phyloP scores from a whole-genome alignment of 495 filamentous ascomycete species.

The Penicillium atrosanguineum region DNA sequence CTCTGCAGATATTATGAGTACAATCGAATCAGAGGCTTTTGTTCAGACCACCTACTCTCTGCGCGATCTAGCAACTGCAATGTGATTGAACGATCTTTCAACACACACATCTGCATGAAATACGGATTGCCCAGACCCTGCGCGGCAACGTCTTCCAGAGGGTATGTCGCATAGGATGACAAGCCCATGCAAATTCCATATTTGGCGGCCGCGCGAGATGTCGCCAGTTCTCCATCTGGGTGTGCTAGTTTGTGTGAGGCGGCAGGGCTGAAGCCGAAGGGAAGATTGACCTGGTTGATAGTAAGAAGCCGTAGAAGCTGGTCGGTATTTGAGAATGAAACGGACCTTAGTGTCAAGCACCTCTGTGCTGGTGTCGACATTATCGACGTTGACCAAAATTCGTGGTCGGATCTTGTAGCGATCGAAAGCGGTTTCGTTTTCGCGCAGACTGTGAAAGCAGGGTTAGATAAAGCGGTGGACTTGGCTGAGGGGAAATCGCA shows the following conservation, averaged over 20 bases:
- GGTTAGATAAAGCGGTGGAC: background rate
- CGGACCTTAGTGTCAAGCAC: conserved; percentile 41
- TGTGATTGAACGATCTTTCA: conserved; percentile 85
- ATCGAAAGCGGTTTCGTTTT: conserved; percentile 51
- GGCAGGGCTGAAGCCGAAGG: conserved; percentile 86
- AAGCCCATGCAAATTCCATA: conserved; percentile 63
- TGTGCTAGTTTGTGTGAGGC: conserved; percentile 84
- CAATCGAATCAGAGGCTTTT: background rate
- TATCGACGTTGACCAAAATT: conserved; percentile 52
- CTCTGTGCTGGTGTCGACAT: conserved; percentile 45
- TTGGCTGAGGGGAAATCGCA: conserved; percentile 1
- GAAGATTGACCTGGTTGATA: conserved; percentile 59
- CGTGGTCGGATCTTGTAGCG: conserved; percentile 55
- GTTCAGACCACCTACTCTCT: conserved; percentile 45
- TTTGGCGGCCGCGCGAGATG: conserved; percentile 74
- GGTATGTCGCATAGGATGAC: conserved; percentile 51
- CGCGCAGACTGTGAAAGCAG: conserved; percentile 33
- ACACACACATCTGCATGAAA: conserved; percentile 82
- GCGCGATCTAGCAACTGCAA: conserved; percentile 82
- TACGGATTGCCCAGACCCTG: conserved; percentile 43
- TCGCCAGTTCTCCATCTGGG: conserved; percentile 76
- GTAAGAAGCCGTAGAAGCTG: background rate
- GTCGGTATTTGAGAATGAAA: background rate
- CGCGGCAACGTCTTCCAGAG: conserved; percentile 50
- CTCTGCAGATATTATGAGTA: conserved; percentile 38